Base-by-base conservation (phyloP, 306 rosid species). In the Fragaria iinumae region DNA sequence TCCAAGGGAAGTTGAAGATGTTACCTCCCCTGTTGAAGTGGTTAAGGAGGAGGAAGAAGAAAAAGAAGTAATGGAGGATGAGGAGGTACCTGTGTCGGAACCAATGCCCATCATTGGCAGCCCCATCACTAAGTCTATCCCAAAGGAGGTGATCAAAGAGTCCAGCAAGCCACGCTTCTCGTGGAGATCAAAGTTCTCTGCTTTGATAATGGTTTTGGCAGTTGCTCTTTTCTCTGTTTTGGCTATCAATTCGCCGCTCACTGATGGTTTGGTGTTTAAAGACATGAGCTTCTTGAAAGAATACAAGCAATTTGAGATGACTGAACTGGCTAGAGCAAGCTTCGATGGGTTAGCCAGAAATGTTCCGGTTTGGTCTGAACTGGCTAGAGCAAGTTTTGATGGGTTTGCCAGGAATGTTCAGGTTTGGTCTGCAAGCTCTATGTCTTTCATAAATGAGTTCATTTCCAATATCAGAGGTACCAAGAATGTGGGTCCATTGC, bases 1-100 rank as follows among this genome's bases (percentile, higher is more conserved):
- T 0, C 84, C 29, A 69, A 91, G 79, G 80, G 95, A 88, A 70
- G 73, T 60, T 2, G 92, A 88, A 32, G 93, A 91, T 55, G 80
- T 39, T 78, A 87, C 92, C 69, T 90, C 91, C 0, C 73, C 52
- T 76, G 97, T 76, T 84, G 57, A 34, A 83, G 62, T 47, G 0
- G 72, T 32, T 0, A 49, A 59, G 66, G 82, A 78, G 78, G 89
- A 80, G 8, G 70, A 55, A 0, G 55, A 73, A 6, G 77, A 67
- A 38, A 76, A 66, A 21, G 60, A 7, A 41, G 38, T 25, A 27
- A 64, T 53, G 2, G 79, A 48, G 2, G 78, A 59, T 13, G 63
- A 43, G 11, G 68, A 59, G 80, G 44, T 43, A 1, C 45, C 23
- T n/a, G 70, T 79, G 74, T 83, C 86, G 72, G 90, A 87, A 71